Evolutionary conservation across 2,329 filamentous ascomycete species (phyloP), one percentile per base, ranked within the genome.

Genomic region (Fusarium camptoceras): DNA sequence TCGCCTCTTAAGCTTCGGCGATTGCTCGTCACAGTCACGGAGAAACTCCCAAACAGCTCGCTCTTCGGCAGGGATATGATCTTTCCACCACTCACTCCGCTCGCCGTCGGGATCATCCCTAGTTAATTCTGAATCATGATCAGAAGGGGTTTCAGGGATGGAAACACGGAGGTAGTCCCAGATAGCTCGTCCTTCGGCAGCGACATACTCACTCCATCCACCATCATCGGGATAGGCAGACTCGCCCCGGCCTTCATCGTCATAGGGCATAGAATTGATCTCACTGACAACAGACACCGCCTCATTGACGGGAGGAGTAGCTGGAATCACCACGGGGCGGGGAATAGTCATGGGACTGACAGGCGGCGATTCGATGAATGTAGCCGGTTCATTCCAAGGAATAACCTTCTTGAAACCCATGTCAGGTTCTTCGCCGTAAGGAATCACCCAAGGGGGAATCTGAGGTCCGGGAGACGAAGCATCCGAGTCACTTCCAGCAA

Each of bases 351-450:
- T 42, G 0, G 64, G 64, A 10, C 57, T 64, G 4, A 41, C 11
- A 8, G 49, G 39, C 3, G 34, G 48, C 6, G 49, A 41, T 0
- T 20, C 16, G 4, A 44, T 11, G 3, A 22, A 6, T 10, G 16
- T 43, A 22, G 64, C n/a, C 12, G 14, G 30, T 12, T 12, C 14
- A 8, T 50, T 18, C 59, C 59, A 64, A 14, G 47, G 18, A 6
- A 59, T 39, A 0, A 51, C 28, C 5, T 39, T 22, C 43, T 50
- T 37, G 0, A 37, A 64, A 2, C 46, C 18, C 27, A 67, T 47
- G 7, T 55, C 43, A 9, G 57, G 47, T 6, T 68, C 64, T 4
- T 67, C 10, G 0, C 42, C 57, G 9, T 57, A 41, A 3, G 57
- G 51, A 18, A 54, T 25, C 5, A 24, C 22, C 42, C 51, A 63